Percentiles rank a stretch among this genome's conserved stretches.
Conservation (phyloP, 2,329 filamentous ascomycete species). For the Pseudogymnoascus verrucosus region DNA sequence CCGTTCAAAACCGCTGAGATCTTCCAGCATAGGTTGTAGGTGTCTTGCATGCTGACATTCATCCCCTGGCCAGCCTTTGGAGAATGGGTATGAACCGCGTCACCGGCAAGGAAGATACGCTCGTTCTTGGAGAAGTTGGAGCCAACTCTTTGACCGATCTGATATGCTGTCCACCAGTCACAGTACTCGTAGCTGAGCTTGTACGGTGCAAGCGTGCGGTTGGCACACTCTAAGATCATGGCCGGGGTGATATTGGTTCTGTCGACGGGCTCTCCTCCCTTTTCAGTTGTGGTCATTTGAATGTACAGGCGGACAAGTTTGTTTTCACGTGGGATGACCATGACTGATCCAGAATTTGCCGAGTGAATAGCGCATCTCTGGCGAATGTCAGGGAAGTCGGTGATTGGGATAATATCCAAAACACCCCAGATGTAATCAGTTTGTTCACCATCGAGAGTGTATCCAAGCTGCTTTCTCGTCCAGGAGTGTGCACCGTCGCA, state of each 20-base stretch:
- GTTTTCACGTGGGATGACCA: slow-evolving; percentile 58
- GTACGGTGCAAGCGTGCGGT: slow-evolving; percentile 59
- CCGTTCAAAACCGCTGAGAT: slow-evolving; percentile 40
- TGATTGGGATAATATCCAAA: slow-evolving; percentile 43
- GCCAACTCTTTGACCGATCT: slow-evolving; percentile 59
- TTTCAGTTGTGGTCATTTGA: slow-evolving; percentile 45
- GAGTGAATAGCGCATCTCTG: slow-evolving; percentile 51
- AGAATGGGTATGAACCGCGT: slow-evolving; percentile 51
- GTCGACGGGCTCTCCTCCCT: slow-evolving; percentile 42
- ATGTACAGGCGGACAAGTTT: slow-evolving; percentile 58
- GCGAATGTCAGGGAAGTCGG: slow-evolving; percentile 53
- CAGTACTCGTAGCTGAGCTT: slow-evolving; percentile 55
- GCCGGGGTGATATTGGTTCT: slow-evolving; percentile 56
- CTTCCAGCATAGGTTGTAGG: slow-evolving; percentile 53
- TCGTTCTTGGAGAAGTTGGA: slow-evolving; percentile 46
- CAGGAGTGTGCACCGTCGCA: slow-evolving; percentile 62
- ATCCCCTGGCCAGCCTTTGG: slow-evolving; percentile 54
- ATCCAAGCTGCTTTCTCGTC: slow-evolving; percentile 50
- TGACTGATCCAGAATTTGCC: slow-evolving; percentile 46
- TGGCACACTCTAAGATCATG: slow-evolving; percentile 53
- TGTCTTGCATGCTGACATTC: slow-evolving; percentile 48
- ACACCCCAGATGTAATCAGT: slow-evolving; percentile 39
- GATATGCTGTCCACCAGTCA: slow-evolving; percentile 61
- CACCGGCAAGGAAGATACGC: slow-evolving; percentile 58
- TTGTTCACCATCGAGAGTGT: slow-evolving; percentile 36